Evolutionary conservation across 139 green algal genomes (phyloP).

Genomic region (Mesostigma viride): DNA sequence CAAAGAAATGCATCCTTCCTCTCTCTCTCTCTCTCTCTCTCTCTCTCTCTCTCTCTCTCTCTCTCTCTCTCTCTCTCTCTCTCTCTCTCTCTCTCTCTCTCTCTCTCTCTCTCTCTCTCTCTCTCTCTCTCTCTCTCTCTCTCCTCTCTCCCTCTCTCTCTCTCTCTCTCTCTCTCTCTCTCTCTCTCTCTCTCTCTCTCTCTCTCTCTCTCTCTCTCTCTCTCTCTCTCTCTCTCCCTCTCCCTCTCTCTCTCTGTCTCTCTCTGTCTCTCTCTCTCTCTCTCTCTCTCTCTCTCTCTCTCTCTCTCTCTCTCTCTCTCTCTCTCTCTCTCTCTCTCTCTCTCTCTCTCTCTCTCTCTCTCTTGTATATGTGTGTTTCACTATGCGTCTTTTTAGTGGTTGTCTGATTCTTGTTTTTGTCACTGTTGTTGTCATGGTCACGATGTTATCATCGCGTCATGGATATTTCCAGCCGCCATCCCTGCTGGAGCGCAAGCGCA

Average conservation of each 20-base stretch:
- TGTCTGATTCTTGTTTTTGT: no score
- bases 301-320: no score
- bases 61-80: not conserved
- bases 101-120: not conserved
- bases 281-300: no score
- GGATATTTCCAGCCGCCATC: no score
- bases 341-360: no score
- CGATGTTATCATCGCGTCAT: no score
- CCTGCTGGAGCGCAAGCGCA: no score
- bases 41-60: not conserved
- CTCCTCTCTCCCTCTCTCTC: not conserved
- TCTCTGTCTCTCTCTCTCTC: not conserved
- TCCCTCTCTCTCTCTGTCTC: not conserved
- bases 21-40: not conserved
- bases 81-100: not conserved
- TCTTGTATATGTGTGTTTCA: no score
- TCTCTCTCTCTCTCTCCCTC: not conserved
- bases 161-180: not conserved
- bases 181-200: not conserved
- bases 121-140: not conserved
- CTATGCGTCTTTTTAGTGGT: no score
- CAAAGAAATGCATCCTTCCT: slow-evolving; percentile 10
- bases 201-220: not conserved
- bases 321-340: no score
- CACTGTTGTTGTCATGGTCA: no score